Conservation (phyloP, 306 rosid species). For the Medicago ruthenica region DNA sequence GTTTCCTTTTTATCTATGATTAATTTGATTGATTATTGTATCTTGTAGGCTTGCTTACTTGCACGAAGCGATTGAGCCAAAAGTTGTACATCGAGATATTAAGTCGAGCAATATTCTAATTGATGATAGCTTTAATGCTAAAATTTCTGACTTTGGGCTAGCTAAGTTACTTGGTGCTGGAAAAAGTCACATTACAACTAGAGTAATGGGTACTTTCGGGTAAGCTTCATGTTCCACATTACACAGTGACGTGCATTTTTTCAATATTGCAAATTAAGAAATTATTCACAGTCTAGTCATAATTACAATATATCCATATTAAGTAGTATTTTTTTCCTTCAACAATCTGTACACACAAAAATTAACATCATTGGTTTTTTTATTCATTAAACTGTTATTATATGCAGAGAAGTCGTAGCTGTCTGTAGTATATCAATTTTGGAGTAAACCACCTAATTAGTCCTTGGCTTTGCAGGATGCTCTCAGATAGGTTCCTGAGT, state of each 20-base stretch:
- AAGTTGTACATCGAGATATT: conserved; percentile 49
- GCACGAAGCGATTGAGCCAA: conserved; percentile 54
- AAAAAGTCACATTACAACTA: conserved; percentile 81
- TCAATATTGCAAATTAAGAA: background rate
- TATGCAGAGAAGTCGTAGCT: too few relatives aligned
- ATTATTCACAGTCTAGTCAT: background rate
- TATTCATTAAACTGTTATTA: background rate
- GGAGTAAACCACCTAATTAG: too few relatives aligned
- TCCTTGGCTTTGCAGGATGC: too few relatives aligned
- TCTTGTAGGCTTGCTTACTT: conserved; percentile 75
- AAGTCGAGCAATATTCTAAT: conserved; percentile 48
- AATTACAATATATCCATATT: background rate
- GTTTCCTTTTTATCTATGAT: conserved; percentile 26
- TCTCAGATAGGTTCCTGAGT: too few relatives aligned
- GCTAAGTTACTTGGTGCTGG: conserved; percentile 55
- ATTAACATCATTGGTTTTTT: background rate
- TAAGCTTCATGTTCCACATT: too few relatives aligned
- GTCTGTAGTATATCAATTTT: too few relatives aligned
- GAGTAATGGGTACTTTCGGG: conserved; percentile 98
- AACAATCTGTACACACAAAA: conserved; percentile 1
- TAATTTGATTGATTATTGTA: conserved; percentile 30
- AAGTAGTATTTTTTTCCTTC: background rate
- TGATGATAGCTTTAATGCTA: conserved; percentile 44
- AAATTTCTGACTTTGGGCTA: conserved; percentile 45
- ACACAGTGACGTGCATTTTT: too few relatives aligned